A percentile compares a stretch with the other conserved stretches of the same genome.
Conservation (phyloP, 176 grass and related monocot genomes). For the Poa annua region DNA sequence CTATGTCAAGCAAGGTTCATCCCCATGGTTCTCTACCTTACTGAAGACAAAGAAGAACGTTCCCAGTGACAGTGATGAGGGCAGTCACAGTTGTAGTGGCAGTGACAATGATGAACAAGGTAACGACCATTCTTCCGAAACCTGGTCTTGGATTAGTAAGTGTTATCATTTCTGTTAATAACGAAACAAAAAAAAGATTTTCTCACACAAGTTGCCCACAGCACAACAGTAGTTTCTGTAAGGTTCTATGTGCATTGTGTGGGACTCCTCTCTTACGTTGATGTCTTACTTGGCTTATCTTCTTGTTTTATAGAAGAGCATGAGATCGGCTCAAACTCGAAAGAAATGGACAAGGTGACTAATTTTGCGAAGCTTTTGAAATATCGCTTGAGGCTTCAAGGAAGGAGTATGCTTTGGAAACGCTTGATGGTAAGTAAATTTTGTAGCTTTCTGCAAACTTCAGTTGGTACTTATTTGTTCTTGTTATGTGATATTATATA, state of each 20-base stretch:
- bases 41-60: slow-evolving; percentile 38
- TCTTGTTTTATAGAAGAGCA: slow-evolving; percentile 33
- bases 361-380: neutral
- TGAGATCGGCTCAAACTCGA: neutral
- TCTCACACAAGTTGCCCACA: neutral
- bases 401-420: neutral
- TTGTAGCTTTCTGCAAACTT: neutral
- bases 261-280: slow-evolving; percentile 2
- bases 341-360: neutral
- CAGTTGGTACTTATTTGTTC: neutral
- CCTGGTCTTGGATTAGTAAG: slow-evolving; percentile 19
- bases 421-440: slow-evolving; percentile 1
- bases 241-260: neutral
- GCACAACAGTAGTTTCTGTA: neutral
- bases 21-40: slow-evolving; percentile 57
- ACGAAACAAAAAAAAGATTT: neutral
- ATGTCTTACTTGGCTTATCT: slow-evolving; percentile 21
- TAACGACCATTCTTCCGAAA: neutral
- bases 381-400: neutral
- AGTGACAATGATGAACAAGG: slow-evolving; percentile 16
- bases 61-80: slow-evolving; percentile 23
- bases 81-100: neutral
- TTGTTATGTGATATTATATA: neutral
- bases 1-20: slow-evolving; percentile 62
- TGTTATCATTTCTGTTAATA: neutral